Evolutionary conservation across 176 grass and related monocot genomes (phyloP).

Genomic region (Hyparrhenia diplandra): DNA sequence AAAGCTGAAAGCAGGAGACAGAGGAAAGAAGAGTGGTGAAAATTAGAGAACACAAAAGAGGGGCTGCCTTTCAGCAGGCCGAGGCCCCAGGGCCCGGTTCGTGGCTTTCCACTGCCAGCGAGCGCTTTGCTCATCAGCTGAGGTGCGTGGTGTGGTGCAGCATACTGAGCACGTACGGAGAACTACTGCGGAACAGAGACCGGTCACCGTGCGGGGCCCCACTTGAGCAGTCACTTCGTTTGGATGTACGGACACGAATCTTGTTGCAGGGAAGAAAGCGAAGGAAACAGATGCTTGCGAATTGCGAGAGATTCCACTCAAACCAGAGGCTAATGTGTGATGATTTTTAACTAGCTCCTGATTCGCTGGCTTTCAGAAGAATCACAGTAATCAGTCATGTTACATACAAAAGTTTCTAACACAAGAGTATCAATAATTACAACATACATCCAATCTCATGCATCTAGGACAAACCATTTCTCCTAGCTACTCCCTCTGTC

Average conservation of each 20-base stretch:
- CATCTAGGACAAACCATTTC: no score
- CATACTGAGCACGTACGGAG: no score
- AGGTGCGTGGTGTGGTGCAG: background rate
- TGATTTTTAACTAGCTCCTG: background rate
- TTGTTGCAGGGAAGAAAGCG: background rate
- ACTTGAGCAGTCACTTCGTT: background rate
- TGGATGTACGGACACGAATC: background rate
- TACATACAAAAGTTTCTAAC: background rate
- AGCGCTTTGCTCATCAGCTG: background rate
- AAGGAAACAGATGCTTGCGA: background rate
- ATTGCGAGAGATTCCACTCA: background rate
- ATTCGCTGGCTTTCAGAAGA: background rate
- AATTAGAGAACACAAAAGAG: no score
- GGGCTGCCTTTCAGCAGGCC: constrained; percentile 5
- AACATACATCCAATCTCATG: no score
- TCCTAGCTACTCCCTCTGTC: no score
- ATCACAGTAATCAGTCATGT: background rate
- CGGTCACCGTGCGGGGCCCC: background rate
- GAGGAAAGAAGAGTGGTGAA: background rate
- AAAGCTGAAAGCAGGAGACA: no score
- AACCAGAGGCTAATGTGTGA: background rate
- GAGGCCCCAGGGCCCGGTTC: constrained; percentile 29
- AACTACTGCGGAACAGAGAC: background rate
- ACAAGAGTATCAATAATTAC: background rate
- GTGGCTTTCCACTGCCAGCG: background rate